Evolutionary conservation across 2,329 filamentous ascomycete genomes (phyloP), one percentile per base, ranked within the genome.

Genomic region (Fusarium praegraminearum): DNA sequence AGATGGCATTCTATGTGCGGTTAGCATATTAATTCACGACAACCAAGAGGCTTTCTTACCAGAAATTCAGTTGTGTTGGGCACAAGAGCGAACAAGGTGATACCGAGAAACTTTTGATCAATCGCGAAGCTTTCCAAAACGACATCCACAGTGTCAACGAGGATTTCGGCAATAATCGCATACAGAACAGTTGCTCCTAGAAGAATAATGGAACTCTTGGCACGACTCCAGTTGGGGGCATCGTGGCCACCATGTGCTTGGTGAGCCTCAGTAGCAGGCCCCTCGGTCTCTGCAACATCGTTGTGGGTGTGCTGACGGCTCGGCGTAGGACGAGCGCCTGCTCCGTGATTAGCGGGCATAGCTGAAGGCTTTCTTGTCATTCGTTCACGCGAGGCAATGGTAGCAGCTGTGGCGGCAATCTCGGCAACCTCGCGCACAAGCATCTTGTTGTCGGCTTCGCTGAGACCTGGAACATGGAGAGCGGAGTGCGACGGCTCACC

Each of bases 51-150:
- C 73, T 24, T 20, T 3, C 90, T 82, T 86, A 95, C 92, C 84
- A 99, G 80, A 78, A 99, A 99, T 78, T 99, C 96, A 2, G 96
- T 99, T 2, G 96, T 98, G 82, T 99, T 99, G 15, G 96, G 96
- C 10, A 99, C 97, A 68, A 99, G 85, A 8, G 97, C 95, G 79
- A 99, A 99, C 47, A 99, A 84, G 2, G 96, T 98, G 71, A 99
- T 97, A 47, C 96, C 96, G 59, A 99, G 83, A 80, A 99, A 98
- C 79, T 99, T 99, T 77, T 98, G 94, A 77, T 98, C 94, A 73
- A 99, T 93, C 53, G 94, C 90, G 56, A 97, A 91, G 67, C 92
- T 94, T 69, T 95, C 89, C 53, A 99, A 82, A 9, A 99, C 95
- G n/a, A 96, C 93, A 77, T 99, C 97, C 2, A 99, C 97, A 0